Evolutionary conservation across 1,284 basidiomycete genomes (phyloP), one percentile per base, ranked within the genome.

Genomic region (Irpex lacteus): DNA sequence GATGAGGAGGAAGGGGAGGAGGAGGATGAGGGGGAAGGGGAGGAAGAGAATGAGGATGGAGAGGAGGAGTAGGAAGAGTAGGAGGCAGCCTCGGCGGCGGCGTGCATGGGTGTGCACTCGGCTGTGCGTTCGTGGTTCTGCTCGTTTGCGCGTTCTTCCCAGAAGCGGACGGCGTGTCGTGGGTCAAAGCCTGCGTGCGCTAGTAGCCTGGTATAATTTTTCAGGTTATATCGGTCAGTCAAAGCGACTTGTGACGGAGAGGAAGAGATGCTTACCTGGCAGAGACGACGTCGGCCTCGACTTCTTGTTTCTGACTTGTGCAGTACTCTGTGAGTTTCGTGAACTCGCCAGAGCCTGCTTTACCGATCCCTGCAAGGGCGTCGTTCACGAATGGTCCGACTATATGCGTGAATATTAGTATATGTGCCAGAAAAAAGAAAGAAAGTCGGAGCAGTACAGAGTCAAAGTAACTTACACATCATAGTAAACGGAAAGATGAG

Each of bases 341-440:
- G 61, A 95, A 78, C 71, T 95, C 92, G 4, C 87, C 85, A 5
- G 89, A 86, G 3, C 91, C 88, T 1, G 89, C 81, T 72, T 88
- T 89, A 32, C 92, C 91, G 59, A 95, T 71, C 64, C 92, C 88
- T 0, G 89, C 93, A 6, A 97, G 83, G 0, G 93, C 95, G 70
- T 96, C 95, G 71, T 95, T 95, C 59, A 96, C 87, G 70, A 95
- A 95, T 1, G 95, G 95, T 0, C 95, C 95, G 63, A 95, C 74
- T 75, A 66, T 26, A 59, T 7, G n/a, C 11, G 40, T 47, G 13
- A 44, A 44, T 44, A 44, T 11, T 44, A 9, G 9, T 11, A 11
- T n/a, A 44, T 5, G 40, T 44, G 2, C 15, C 38, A 40, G 3
- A 21, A 21, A 21, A 3, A 15, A 11, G 21, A 26, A 26, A 4